Conservation (phyloP, 2,329 filamentous ascomycete species). For the Tolypocladium pustulatum region DNA sequence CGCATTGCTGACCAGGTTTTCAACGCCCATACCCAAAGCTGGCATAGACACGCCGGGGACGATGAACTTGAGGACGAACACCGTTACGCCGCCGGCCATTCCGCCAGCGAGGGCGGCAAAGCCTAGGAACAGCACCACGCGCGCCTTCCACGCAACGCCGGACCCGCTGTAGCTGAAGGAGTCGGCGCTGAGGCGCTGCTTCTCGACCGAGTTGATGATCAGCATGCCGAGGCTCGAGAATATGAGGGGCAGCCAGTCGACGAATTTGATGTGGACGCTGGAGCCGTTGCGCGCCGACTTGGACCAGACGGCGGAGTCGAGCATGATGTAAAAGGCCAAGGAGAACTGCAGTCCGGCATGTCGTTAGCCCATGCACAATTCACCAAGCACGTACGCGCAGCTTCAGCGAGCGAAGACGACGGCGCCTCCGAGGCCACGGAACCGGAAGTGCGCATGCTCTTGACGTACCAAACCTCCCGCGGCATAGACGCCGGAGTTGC, state of each 20-base stretch:
- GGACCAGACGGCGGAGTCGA: constrained; percentile 59
- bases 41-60: constrained; percentile 48
- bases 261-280: constrained; percentile 50
- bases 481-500: constrained; percentile 52
- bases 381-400: background rate
- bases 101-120: constrained; percentile 56
- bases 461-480: constrained; percentile 51
- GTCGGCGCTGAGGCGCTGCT: constrained; percentile 53
- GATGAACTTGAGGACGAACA: constrained; percentile 55
- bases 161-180: constrained; percentile 51
- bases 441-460: background rate
- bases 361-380: background rate
- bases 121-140: constrained; percentile 56
- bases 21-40: constrained; percentile 52
- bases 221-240: constrained; percentile 59
- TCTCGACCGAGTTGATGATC: constrained; percentile 62
- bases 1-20: constrained; percentile 56
- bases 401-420: background rate
- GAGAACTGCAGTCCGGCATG: constrained; percentile 42
- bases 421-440: background rate
- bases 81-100: constrained; percentile 59
- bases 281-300: constrained; percentile 49
- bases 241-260: constrained; percentile 61
- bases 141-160: constrained; percentile 58
- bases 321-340: constrained; percentile 57